Evolutionary conservation across 768 basidiomycete genomes (phyloP).

Genomic region (Kwoniella shandongensis): DNA sequence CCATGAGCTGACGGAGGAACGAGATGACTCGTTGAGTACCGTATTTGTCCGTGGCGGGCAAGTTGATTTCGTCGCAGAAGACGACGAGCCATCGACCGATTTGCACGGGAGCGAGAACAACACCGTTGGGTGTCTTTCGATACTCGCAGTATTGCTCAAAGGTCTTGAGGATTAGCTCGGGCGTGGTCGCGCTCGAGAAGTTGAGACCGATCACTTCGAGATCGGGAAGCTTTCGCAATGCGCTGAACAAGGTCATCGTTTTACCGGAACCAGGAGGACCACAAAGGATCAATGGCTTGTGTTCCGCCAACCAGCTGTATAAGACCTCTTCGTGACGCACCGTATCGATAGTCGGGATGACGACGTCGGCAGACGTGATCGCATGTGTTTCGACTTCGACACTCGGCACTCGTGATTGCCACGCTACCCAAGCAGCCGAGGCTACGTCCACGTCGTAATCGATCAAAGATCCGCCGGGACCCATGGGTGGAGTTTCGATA

Average conservation of each 20-base stretch:
- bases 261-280: constrained; percentile 99
- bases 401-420: constrained; percentile 87
- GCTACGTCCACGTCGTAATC: constrained; percentile 91
- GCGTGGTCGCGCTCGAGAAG: constrained; percentile 98
- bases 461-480: constrained; percentile 73
- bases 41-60: constrained; percentile 95
- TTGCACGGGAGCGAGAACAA: constrained; percentile 86
- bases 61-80: constrained; percentile 99
- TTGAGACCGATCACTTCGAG: constrained; percentile 99
- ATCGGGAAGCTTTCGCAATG: constrained; percentile 92
- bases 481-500: constrained; percentile 79
- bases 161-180: constrained; percentile 96
- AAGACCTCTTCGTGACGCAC: constrained; percentile 97
- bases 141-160: constrained; percentile 99
- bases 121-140: constrained; percentile 96
- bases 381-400: constrained; percentile 97
- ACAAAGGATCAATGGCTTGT: constrained; percentile 96
- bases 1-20: constrained; percentile 94
- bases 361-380: constrained; percentile 92
- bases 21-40: constrained; percentile 98
- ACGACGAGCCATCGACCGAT: constrained; percentile 98
- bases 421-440: constrained; percentile 82
- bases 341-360: constrained; percentile 97
- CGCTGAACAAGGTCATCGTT: constrained; percentile 99
- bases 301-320: constrained; percentile 98